Base-by-base conservation (phyloP, 371 early-diverging fungal species). In the Mucor piriformis region DNA sequence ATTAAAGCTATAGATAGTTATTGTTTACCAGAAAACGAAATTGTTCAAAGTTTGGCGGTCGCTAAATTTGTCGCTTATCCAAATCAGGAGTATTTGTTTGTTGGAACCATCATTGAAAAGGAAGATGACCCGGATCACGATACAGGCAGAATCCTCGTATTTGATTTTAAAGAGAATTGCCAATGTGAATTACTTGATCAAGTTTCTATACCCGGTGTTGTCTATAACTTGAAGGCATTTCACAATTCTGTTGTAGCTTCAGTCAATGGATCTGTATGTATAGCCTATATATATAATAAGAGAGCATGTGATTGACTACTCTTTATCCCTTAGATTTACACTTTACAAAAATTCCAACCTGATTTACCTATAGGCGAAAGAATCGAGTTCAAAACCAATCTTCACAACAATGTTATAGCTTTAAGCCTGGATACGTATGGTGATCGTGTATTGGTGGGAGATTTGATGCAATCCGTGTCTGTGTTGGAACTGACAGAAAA, bases 381-480 rank as follows among this genome's bases (percentile, higher is more conserved):
- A 27, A 38, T 74, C 15, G 23, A 48, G 5, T 64, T 76, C 57
- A 58, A 69, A 54, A 48, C 66, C 16, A 66, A 76, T 55, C 4
- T 74, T 18, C 80, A 79, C 50, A 85, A 88, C 12, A 87, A 91
- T 59, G 79, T 86, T 2, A 32, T 86, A 11, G 75, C 83, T 1
- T 58, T 92, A 11, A 67, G 71, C 5, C 47, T 94, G 43, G 84
- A 90, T 12, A 77, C 79, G 0, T 69, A 67, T 10, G 93, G 89
- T 13, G 87, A 93, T 57, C 78, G 80, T 33, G 64, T 96, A 25
- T 67, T 90, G 0, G 91, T 95, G 3, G 96, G 93, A n/a, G 98
- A 97, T 69, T 44, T 96, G 58, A 87, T 95, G 81, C 83, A 87
- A 37, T 93, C 94, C 0, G 83, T 91, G 18, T 74, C 89, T 1